phyloP scores from a whole-genome alignment of 2,329 filamentous ascomycete species.

The Fonsecaea erecta region DNA sequence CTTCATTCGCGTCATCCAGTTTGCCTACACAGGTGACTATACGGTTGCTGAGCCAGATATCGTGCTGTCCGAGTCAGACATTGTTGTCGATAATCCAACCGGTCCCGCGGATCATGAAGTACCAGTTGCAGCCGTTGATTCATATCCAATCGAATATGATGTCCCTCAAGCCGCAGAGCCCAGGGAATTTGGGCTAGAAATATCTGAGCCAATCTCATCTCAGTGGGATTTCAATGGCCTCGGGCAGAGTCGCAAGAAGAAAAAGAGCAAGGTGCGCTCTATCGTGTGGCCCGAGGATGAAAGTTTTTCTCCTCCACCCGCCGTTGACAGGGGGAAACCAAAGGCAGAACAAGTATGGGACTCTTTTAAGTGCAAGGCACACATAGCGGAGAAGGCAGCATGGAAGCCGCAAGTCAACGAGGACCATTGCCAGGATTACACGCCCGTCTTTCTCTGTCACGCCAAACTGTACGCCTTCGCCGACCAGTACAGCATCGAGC shows the following conservation, averaged over 20 bases:
- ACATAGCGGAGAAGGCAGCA: not conserved
- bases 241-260: no score
- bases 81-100: not conserved
- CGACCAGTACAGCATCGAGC: constrained; percentile 47
- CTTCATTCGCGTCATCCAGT: constrained; percentile 35
- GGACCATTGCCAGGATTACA: constrained; percentile 39
- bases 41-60: constrained; percentile 15
- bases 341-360: constrained; percentile 12
- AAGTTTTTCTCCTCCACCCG: no score
- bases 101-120: not conserved
- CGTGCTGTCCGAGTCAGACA: not conserved
- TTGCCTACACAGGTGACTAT: constrained; percentile 36
- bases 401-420: constrained; percentile 30
- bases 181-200: no score
- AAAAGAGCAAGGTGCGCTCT: no score
- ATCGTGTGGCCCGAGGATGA: no score
- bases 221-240: no score
- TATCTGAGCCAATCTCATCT: no score
- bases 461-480: constrained; percentile 48
- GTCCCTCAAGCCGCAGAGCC: no score
- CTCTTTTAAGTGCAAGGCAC: constrained; percentile 9
- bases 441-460: constrained; percentile 47
- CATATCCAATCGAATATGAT: no score
- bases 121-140: not conserved
- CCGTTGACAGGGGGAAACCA: not conserved